A percentile compares a stretch with the other conserved stretches of the same genome.
These are phyloP conservation scores for Lanmaoa pseudosensibilis DNA, from an alignment of 768 basidiomycete genomes.

Conservation along the genomic window DNA sequence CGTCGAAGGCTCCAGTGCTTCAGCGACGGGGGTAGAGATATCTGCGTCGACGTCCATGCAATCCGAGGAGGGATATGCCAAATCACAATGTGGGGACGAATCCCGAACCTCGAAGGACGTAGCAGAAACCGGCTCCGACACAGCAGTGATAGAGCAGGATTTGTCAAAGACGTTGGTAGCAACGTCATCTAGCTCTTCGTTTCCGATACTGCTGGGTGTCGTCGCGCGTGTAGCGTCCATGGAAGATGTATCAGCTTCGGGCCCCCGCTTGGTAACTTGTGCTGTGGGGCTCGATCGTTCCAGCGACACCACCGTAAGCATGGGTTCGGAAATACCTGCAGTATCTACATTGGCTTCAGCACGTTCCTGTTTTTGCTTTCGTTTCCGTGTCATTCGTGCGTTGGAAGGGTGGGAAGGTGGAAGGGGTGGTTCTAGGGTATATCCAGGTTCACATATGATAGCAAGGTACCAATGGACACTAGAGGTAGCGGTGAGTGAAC, in stretches of 20 bases:
- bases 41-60: conserved; percentile 30
- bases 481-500: conserved; percentile 8
- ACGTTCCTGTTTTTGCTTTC: conserved; percentile 18
- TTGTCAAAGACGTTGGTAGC: conserved; percentile 9
- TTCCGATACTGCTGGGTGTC: conserved; percentile 21
- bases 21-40: not conserved
- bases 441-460: conserved; percentile 82
- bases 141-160: conserved; percentile 18
- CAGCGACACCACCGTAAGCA: not conserved
- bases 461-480: conserved; percentile 98
- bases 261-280: conserved; percentile 4
- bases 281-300: not conserved
- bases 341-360: conserved; percentile 3
- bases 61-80: conserved; percentile 23
- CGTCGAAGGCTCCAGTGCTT: not conserved
- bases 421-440: conserved; percentile 52
- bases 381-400: conserved; percentile 23
- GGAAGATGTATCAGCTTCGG: conserved; percentile 19
- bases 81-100: conserved; percentile 8
- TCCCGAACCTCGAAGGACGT: conserved; percentile 13
- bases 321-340: not conserved
- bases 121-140: conserved; percentile 7
- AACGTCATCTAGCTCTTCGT: conserved; percentile 15
- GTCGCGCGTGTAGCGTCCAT: conserved; percentile 18
- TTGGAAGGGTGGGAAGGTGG: conserved; percentile 18